These are phyloP conservation scores for Papiliotrema laurentii DNA, from an alignment of 1,284 basidiomycete genomes.

Conservation along the genomic window DNA sequence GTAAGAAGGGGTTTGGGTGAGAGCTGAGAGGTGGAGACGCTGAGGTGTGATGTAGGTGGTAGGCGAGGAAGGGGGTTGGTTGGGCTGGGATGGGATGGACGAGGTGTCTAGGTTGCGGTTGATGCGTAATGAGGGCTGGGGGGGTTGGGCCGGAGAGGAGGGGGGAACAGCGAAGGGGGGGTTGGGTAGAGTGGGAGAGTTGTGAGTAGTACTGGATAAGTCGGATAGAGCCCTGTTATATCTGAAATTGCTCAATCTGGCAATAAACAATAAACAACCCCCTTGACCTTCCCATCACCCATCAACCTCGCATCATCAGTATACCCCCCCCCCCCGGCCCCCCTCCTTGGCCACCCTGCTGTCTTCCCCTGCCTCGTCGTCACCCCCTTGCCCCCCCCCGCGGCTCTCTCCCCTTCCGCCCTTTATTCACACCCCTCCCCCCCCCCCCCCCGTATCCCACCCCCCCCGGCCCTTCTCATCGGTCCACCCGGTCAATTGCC, in stretches of 20 bases:
- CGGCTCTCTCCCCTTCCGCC: too few species aligned
- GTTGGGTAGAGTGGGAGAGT: too few species aligned
- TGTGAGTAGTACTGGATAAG: too few species aligned
- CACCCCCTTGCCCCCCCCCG: not conserved
- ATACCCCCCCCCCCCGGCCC: not conserved
- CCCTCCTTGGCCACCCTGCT: not conserved
- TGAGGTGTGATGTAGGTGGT: not conserved
- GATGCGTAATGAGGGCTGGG: too few species aligned
- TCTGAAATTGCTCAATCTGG: slow-evolving; percentile 12
- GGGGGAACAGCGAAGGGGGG: too few species aligned
- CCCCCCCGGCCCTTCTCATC: not conserved
- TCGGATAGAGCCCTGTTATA: too few species aligned
- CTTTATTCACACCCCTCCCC: not conserved
- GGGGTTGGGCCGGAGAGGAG: too few species aligned
- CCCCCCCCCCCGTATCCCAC: not conserved
- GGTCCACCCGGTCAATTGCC: not conserved
- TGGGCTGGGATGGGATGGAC: not conserved
- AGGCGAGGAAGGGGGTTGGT: not conserved
- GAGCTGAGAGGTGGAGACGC: not conserved
- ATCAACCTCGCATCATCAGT: not conserved
- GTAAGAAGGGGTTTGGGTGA: not conserved
- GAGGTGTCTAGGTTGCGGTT: too few species aligned
- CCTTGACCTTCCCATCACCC: not conserved
- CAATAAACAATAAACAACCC: not conserved
- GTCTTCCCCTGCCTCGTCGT: not conserved